Evolutionary conservation across 306 rosid species (phyloP).

Genomic region (Rosa multiflora): DNA sequence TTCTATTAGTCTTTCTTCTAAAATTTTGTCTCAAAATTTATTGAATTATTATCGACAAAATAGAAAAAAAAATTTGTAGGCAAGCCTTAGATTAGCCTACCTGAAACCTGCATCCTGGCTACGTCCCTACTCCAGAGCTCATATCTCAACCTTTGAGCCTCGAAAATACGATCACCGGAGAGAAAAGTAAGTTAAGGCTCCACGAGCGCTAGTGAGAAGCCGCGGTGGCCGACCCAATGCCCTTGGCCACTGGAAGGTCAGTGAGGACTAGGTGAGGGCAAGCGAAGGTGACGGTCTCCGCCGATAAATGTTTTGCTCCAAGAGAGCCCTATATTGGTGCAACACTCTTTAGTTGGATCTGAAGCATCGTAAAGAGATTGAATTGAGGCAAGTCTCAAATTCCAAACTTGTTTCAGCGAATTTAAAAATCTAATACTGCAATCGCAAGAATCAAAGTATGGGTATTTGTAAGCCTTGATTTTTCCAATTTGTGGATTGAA

Average conservation of each 20-base stretch:
- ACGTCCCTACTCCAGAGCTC: no score
- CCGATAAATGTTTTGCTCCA: slow-evolving; percentile 54
- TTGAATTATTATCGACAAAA: no score
- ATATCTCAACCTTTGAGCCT: no score
- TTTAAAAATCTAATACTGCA: no score
- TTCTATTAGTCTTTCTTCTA: no score
- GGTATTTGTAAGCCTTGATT: not conserved
- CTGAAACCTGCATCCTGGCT: no score
- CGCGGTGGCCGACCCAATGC: slow-evolving; percentile 78
- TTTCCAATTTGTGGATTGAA: not conserved
- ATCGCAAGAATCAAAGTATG: no score
- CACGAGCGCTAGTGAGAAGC: slow-evolving; percentile 27
- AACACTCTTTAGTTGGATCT: slow-evolving; percentile 81
- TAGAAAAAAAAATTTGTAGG: no score
- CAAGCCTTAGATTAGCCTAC: no score
- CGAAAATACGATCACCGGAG: no score
- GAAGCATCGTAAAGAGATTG: slow-evolving; percentile 54
- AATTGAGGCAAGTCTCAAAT: not conserved
- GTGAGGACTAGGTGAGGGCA: slow-evolving; percentile 97
- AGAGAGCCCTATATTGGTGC: slow-evolving; percentile 59
- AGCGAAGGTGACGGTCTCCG: slow-evolving; percentile 82
- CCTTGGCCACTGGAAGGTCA: slow-evolving; percentile 96
- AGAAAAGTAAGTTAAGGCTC: no score
- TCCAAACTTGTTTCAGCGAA: not conserved
- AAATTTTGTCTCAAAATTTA: no score